phyloP scores from a whole-genome alignment of 2,329 filamentous ascomycete species.

The Cercospora sp. region DNA sequence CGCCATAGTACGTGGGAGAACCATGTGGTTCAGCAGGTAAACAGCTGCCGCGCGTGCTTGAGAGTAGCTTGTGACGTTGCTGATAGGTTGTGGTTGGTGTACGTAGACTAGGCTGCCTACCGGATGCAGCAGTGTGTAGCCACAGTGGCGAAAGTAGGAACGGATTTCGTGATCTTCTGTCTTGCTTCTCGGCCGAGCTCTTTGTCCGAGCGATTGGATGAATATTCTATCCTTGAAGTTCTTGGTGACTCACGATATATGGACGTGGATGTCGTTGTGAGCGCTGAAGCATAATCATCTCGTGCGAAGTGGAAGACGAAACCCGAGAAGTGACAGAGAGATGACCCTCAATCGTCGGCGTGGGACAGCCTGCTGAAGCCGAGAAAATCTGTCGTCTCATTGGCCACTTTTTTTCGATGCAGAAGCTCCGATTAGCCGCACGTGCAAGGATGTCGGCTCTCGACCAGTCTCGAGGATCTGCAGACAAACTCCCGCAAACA shows the following conservation, averaged over 20 bases:
- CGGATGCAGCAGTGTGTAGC: slow-evolving; percentile 15
- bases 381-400: background rate
- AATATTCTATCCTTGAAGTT: background rate
- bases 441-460: slow-evolving; percentile 6
- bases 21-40: slow-evolving; percentile 12
- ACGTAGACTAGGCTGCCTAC: slow-evolving; percentile 19
- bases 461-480: slow-evolving; percentile 4
- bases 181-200: slow-evolving; percentile 9
- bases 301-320: background rate
- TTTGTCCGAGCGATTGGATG: slow-evolving; percentile 8
- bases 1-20: slow-evolving; percentile 8
- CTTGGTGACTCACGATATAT: background rate
- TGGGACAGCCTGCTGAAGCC: background rate
- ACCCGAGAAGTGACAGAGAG: background rate
- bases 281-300: background rate
- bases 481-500: slow-evolving; percentile 4
- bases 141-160: slow-evolving; percentile 12
- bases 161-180: slow-evolving; percentile 6
- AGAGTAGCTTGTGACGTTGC: slow-evolving; percentile 18
- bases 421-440: slow-evolving; percentile 2
- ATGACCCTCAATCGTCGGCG: background rate
- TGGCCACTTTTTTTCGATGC: background rate
- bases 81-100: slow-evolving; percentile 25
- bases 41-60: slow-evolving; percentile 20
- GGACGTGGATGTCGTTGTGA: background rate